Base-by-base conservation (phyloP, 2,329 filamentous ascomycete species). In the Phoma sp. region DNA sequence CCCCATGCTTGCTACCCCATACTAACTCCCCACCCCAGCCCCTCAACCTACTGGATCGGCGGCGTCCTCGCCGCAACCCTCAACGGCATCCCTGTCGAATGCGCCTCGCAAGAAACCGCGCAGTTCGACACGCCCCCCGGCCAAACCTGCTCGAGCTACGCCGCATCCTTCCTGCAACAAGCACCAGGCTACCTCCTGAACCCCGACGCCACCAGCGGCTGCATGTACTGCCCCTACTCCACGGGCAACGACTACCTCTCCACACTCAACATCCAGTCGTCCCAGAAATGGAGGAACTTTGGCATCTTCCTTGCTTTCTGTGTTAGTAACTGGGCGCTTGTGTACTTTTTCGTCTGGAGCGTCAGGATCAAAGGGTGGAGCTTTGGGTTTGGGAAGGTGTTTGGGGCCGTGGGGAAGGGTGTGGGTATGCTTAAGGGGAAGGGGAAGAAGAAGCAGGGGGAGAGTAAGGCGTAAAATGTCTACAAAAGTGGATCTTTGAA, bases 271-370 rank as follows among this genome's bases (percentile, higher is more conserved):
- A 80, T 86, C 47, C 67, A 77, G 4, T 73, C 77, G 0, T 72
- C 67, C 18, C 81, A 92, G 48, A 90, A 90, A 75, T 92, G 89
- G 89, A 76, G 83, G 38, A 79, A 87, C 70, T 89, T 91, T 62
- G 89, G 87, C 7, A 86, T 91, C 56, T 90, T 91, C 77, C 62
- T 90, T 7, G 85, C 83, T 1, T 92, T 91, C 69, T 85, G 84
- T 47, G 76, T 89, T 11, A 86, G 83, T 45, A 91, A 91, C 67
- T 91, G 86, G 86, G 76, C 81, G 36, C 72, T 91, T 48, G 87
- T 91, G 1, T 90, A 89, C 70, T 90, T 91, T 75, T 91, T 92
- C 68, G 86, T 91, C 52, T 92, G 88, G 74, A 88, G 85, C 2
- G 86, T 90, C 6, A 80, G 89, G 14, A 83, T 91, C 49, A 82